These are phyloP conservation scores for Metarhizium sp. DNA, from an alignment of 2,329 filamentous ascomycete genomes.

Conservation along the genomic window DNA sequence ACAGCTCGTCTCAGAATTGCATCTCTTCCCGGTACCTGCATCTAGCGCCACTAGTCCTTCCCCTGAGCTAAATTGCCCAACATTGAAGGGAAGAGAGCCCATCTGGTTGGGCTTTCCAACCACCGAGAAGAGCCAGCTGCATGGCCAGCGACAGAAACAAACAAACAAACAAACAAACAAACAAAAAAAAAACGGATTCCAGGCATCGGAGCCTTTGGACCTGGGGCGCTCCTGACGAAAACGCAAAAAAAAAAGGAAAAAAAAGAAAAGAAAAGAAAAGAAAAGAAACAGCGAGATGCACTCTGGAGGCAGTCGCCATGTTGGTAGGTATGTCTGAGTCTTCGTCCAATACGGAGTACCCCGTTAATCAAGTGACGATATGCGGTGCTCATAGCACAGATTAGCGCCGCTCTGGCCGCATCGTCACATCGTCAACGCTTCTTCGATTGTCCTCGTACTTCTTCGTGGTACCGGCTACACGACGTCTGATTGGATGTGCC, in stretches of 20 bases:
- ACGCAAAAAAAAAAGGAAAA: no score
- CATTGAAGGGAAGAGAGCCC: not conserved
- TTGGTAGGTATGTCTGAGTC: no score
- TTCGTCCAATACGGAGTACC: not conserved
- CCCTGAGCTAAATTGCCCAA: conserved; percentile 7
- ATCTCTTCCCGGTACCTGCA: conserved; percentile 14
- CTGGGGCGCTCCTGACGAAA: no score
- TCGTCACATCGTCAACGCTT: not conserved
- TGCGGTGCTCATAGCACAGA: not conserved
- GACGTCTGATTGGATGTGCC: no score
- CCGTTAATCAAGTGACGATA: not conserved
- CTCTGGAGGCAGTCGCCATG: no score
- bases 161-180: no score
- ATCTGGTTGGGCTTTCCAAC: not conserved
- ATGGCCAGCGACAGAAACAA: no score
- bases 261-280: no score
- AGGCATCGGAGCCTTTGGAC: no score
- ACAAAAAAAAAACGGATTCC: no score
- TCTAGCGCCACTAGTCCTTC: conserved; percentile 2
- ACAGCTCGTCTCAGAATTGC: conserved; percentile 22
- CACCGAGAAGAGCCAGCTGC: not conserved
- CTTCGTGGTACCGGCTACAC: not conserved
- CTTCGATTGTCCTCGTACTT: not conserved
- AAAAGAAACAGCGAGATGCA: no score
- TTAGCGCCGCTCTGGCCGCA: not conserved